Conservation (phyloP, 2,329 filamentous ascomycete genomes). For the Mariannaea elegans region DNA sequence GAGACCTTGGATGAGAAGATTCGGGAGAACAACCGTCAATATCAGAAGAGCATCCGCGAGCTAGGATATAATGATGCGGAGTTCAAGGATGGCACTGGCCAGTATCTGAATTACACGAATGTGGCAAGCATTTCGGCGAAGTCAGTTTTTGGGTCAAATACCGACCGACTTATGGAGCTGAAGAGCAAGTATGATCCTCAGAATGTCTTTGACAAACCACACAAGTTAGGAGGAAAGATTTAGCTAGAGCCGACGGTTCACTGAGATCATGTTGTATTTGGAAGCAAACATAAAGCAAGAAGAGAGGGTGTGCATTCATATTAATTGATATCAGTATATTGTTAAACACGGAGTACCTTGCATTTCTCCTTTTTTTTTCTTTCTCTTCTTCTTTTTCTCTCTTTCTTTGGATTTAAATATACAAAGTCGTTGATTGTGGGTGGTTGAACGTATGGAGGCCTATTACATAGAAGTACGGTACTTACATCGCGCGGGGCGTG, state of each 20-base stretch:
- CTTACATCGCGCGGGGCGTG: too few species aligned
- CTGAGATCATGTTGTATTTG: too few species aligned
- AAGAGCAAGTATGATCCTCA: conserved; percentile 15
- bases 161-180: neutral
- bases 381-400: too few species aligned
- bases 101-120: conserved; percentile 15
- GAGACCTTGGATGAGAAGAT: conserved; percentile 26
- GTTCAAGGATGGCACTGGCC: conserved; percentile 12
- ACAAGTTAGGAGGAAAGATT: conserved; percentile 1
- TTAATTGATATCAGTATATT: too few species aligned
- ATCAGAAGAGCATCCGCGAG: conserved; percentile 28
- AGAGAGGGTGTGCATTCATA: too few species aligned
- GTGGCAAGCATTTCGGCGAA: conserved; percentile 10
- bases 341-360: too few species aligned
- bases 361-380: too few species aligned
- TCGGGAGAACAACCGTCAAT: conserved; percentile 33
- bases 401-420: too few species aligned
- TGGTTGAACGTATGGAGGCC: too few species aligned
- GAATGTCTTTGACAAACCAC: conserved; percentile 16
- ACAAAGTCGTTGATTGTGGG: too few species aligned
- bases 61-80: conserved; percentile 34
- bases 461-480: too few species aligned
- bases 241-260: neutral
- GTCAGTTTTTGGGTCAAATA: conserved; percentile 11
- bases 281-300: too few species aligned